Evolutionary conservation across 2,329 filamentous ascomycete genomes (phyloP).

Genomic region (Ophiostoma ips): DNA sequence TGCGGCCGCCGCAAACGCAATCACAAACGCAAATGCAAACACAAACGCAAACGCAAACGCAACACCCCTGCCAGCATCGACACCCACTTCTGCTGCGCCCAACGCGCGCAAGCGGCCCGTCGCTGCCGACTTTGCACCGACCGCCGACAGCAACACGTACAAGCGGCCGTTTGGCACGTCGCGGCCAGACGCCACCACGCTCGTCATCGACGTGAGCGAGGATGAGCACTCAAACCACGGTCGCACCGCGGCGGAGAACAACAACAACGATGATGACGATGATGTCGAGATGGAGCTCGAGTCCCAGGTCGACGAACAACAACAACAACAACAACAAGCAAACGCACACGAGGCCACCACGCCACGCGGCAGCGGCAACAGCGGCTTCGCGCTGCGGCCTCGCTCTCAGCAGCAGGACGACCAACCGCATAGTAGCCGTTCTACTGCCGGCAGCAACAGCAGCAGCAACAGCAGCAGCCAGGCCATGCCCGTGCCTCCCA

Average conservation of each 20-base stretch:
- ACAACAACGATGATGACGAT: constrained; percentile 42
- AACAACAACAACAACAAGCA: no score
- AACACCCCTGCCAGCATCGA: neutral
- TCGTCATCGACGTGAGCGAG: constrained; percentile 80
- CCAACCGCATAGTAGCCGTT: neutral
- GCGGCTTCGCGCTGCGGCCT: no score
- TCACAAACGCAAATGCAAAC: neutral
- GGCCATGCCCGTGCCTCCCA: constrained; percentile 25
- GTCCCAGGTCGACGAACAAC: constrained; percentile 34
- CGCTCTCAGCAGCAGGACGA: no score
- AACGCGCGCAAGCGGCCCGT: constrained; percentile 31
- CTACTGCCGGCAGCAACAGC: no score
- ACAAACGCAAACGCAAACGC: neutral
- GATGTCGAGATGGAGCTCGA: constrained; percentile 56
- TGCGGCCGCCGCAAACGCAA: neutral
- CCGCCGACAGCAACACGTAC: constrained; percentile 18
- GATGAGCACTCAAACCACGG: constrained; percentile 38
- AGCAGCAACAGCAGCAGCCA: constrained; percentile 15
- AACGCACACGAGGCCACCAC: no score
- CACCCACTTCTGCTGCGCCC: neutral
- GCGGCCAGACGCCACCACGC: constrained; percentile 42
- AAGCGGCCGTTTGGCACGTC: constrained; percentile 52
- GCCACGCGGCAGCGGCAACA: no score
- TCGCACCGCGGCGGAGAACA: constrained; percentile 43
- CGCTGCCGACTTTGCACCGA: constrained; percentile 54